A percentile compares a stretch with the other conserved stretches of the same genome.
Evolutionary conservation across 2,329 filamentous ascomycete genomes (phyloP).

Genomic region (Xylariaceae sp.): DNA sequence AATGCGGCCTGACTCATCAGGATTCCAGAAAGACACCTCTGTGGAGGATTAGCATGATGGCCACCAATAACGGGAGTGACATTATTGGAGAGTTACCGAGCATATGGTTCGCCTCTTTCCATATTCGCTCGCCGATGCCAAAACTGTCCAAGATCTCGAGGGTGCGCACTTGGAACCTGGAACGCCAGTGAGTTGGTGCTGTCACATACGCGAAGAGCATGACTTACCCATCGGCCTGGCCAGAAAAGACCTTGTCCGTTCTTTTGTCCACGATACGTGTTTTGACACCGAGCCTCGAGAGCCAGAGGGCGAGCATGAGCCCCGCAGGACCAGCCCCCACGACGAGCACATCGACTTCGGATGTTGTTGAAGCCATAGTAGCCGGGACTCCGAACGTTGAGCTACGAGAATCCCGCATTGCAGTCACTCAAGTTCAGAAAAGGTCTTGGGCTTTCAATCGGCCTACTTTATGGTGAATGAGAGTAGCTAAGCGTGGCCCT

Average conservation of each 20-base stretch:
- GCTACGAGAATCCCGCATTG: neutral
- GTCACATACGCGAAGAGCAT: neutral
- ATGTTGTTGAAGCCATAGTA: neutral
- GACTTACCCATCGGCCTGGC: slow-evolving; percentile 40
- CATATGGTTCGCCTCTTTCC: slow-evolving; percentile 65
- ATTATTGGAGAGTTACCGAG: slow-evolving; percentile 38
- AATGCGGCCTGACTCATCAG: slow-evolving; percentile 53
- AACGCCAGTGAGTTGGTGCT: neutral
- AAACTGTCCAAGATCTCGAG: slow-evolving; percentile 73
- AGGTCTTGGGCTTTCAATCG: too few species aligned
- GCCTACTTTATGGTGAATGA: too few species aligned
- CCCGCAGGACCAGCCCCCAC: slow-evolving; percentile 38
- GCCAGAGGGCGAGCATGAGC: slow-evolving; percentile 40
- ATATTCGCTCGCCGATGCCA: slow-evolving; percentile 58
- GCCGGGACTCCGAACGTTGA: neutral
- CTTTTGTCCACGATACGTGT: slow-evolving; percentile 44
- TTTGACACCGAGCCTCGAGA: slow-evolving; percentile 36
- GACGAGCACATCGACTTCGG: slow-evolving; percentile 30
- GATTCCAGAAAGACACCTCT: slow-evolving; percentile 51
- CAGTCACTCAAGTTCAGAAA: too few species aligned
- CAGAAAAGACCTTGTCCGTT: slow-evolving; percentile 33
- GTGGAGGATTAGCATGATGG: neutral
- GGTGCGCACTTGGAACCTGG: slow-evolving; percentile 55
- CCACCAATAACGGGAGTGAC: neutral
- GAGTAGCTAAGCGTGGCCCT: too few species aligned